Evolutionary conservation across 495 filamentous ascomycete genomes (phyloP).

Genomic region (Entonaema liquescens): DNA sequence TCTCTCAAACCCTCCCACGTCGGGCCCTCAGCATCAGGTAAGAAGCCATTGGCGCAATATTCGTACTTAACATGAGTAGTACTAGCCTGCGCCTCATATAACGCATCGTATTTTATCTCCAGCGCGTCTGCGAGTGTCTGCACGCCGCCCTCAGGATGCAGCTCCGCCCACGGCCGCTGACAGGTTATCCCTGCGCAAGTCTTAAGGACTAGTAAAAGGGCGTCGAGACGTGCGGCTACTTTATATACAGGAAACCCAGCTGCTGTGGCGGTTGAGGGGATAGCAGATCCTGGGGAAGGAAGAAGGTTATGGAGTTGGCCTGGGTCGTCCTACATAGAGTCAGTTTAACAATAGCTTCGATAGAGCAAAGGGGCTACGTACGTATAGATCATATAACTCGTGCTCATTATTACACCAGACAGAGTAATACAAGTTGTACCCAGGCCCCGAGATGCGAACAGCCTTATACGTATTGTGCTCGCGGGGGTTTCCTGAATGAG

Average conservation of each 20-base stretch:
- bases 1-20: slow-evolving; percentile 42
- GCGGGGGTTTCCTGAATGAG: slow-evolving; percentile 19
- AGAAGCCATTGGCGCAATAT: slow-evolving; percentile 65
- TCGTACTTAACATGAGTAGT: slow-evolving; percentile 52
- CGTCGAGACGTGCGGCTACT: slow-evolving; percentile 61
- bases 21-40: slow-evolving; percentile 66
- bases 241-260: slow-evolving; percentile 48
- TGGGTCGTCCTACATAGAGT: slow-evolving; percentile 58
- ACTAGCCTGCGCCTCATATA: slow-evolving; percentile 55
- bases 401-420: slow-evolving; percentile 71
- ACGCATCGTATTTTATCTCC: slow-evolving; percentile 55
- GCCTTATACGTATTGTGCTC: slow-evolving; percentile 67
- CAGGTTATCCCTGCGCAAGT: slow-evolving; percentile 63
- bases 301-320: slow-evolving; percentile 66
- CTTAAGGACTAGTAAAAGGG: slow-evolving; percentile 67
- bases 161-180: slow-evolving; percentile 62
- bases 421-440: slow-evolving; percentile 66
- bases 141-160: slow-evolving; percentile 58
- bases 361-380: slow-evolving; percentile 36
- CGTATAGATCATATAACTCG: slow-evolving; percentile 66
- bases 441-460: slow-evolving; percentile 57
- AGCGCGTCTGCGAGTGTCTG: slow-evolving; percentile 51
- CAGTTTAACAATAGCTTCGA: neutral
- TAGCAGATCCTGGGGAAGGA: slow-evolving; percentile 37
- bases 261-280: slow-evolving; percentile 11